These are phyloP conservation scores for Calonectria ilicicola DNA, from an alignment of 2,329 filamentous ascomycete species.

Conservation along the genomic window DNA sequence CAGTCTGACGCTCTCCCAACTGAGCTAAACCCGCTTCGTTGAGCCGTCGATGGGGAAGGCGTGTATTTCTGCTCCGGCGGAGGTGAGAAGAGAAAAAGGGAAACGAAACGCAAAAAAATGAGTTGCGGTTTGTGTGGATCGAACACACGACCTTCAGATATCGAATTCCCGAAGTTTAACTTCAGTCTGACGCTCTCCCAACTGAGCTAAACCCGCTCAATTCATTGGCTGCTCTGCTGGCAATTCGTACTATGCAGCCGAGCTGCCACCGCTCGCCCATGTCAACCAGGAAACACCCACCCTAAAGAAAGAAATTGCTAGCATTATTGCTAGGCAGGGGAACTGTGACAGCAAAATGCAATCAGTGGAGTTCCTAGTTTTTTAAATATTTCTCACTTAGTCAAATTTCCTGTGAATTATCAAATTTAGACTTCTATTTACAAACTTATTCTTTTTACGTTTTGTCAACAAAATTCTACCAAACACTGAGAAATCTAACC, in stretches of 20 bases:
- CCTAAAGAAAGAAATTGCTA: not conserved
- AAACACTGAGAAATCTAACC: no score
- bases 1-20: constrained; percentile 25
- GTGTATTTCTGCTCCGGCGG: not conserved
- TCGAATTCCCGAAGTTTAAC: not conserved
- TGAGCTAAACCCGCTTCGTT: constrained; percentile 25
- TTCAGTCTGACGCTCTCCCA: constrained; percentile 30
- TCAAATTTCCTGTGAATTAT: no score
- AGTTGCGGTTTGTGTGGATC: constrained; percentile 23
- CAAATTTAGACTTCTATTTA: no score
- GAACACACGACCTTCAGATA: constrained; percentile 28
- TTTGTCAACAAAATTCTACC: no score
- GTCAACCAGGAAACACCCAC: not conserved
- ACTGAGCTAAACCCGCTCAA: constrained; percentile 28
- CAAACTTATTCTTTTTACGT: no score
- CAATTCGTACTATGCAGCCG: not conserved
- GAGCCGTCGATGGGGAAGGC: not conserved
- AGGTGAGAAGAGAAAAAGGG: not conserved
- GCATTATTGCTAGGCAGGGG: not conserved
- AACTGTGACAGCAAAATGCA: no score
- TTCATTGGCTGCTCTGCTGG: not conserved
- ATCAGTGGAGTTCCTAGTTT: no score
- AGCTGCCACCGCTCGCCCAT: no score
- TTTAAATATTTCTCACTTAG: no score
- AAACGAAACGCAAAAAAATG: not conserved